Evolutionary conservation across 2,329 filamentous ascomycete genomes (phyloP).

Genomic region (Phialophora verrucosa): DNA sequence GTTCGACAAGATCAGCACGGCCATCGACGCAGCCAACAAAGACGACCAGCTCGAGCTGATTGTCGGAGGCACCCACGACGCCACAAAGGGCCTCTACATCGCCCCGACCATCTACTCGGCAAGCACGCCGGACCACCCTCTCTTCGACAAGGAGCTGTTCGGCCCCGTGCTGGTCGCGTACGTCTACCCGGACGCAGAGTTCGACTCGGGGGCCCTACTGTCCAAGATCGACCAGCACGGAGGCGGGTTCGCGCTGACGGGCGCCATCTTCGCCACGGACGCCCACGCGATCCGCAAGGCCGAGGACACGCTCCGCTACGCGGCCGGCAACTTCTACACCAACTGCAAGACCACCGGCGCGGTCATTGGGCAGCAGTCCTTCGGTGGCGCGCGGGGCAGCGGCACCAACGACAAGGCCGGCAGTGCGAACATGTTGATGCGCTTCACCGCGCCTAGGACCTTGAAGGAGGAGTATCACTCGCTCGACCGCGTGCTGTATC

Average conservation of each 20-base stretch:
- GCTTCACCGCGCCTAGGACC: slow-evolving; percentile 39
- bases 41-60: slow-evolving; percentile 72
- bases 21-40: slow-evolving; percentile 74
- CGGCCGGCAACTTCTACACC: slow-evolving; percentile 64
- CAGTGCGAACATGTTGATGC: slow-evolving; percentile 55
- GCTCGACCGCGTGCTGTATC: slow-evolving; percentile 39
- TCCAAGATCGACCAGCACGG: slow-evolving; percentile 60
- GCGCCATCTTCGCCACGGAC: slow-evolving; percentile 75
- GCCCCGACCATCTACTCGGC: slow-evolving; percentile 77
- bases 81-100: slow-evolving; percentile 74
- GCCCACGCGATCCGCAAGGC: slow-evolving; percentile 68
- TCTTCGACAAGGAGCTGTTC: slow-evolving; percentile 76
- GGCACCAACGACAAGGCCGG: slow-evolving; percentile 65
- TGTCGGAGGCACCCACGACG: slow-evolving; percentile 73
- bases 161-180: slow-evolving; percentile 72
- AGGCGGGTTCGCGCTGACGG: slow-evolving; percentile 79
- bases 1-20: slow-evolving; percentile 74
- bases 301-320: slow-evolving; percentile 62
- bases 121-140: slow-evolving; percentile 69
- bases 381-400: slow-evolving; percentile 59
- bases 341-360: slow-evolving; percentile 65
- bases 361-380: slow-evolving; percentile 62
- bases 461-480: slow-evolving; percentile 59
- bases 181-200: slow-evolving; percentile 70
- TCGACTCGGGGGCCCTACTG: slow-evolving; percentile 50